phyloP scores from a whole-genome alignment of 1,139 yeast genomes.

The Pichia sp. region DNA sequence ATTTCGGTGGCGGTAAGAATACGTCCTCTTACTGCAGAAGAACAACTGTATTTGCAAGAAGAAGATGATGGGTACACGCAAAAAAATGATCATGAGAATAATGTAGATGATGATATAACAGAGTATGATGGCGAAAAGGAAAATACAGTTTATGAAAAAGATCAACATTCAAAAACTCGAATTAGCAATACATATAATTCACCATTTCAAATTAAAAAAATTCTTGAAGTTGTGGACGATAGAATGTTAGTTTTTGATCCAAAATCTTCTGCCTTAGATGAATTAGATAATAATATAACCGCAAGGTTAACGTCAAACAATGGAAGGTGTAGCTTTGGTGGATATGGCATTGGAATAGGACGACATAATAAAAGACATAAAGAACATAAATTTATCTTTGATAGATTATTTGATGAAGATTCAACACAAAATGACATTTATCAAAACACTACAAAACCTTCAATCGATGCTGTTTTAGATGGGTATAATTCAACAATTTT shows the following conservation, averaged over 20 bases:
- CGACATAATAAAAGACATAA: conserved; percentile 45
- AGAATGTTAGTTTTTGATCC: conserved; percentile 89
- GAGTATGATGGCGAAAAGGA: conserved; percentile 3
- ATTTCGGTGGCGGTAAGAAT: conserved; percentile 77
- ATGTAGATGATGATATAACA: not conserved
- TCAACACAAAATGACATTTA: conserved; percentile 66
- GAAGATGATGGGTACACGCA: not conserved
- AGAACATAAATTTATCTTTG: conserved; percentile 81
- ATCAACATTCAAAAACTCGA: not conserved
- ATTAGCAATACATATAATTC: not conserved
- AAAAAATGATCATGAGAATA: not conserved
- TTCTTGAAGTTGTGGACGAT: conserved; percentile 81
- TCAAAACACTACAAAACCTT: conserved; percentile 58
- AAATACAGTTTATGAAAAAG: not conserved
- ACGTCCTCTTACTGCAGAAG: conserved; percentile 69
- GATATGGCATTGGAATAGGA: conserved; percentile 6
- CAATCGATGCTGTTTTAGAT: conserved; percentile 68
- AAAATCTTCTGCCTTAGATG: conserved; percentile 61
- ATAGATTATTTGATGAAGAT: conserved; percentile 61
- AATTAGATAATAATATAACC: conserved; percentile 37
- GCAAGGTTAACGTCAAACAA: conserved; percentile 4
- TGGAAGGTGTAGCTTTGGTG: conserved; percentile 19
- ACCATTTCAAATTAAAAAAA: conserved; percentile 43
- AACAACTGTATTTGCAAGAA: conserved; percentile 34
- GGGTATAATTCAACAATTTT: conserved; percentile 89